Base-by-base conservation (phyloP, 2,329 filamentous ascomycete genomes). In the Talaromyces sp. region DNA sequence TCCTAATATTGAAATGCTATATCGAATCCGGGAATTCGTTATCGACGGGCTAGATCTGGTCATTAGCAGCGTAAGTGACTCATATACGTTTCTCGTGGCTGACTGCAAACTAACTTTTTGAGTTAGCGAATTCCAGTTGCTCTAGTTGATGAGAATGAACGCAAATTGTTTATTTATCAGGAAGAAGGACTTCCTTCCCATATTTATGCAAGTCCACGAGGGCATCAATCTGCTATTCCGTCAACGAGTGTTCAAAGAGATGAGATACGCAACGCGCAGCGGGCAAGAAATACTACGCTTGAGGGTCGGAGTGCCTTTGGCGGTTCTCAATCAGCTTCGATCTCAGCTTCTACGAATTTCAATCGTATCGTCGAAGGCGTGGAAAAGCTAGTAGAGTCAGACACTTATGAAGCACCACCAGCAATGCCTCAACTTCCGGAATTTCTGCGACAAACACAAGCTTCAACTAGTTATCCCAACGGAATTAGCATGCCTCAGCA, bases 1-100 rank as follows among this genome's bases (percentile, higher is more conserved):
- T 58, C 77, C 80, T 0, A 83, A 85, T 57, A 76, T 83, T 35
- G 86, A 89, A 69, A 87, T 86, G 81, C 77, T 87, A n/a, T 82
- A 83, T 66, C 80, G 86, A 40, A 79, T 88, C 56, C 80, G 81
- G 56, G 84, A 86, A 60, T 77, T 89, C 33, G 73, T 88, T 7
- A 78, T 83, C 50, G 84, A 85, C 68, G 86, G 83, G 2, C 73
- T 87, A 37, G 73, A 81, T 55, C 70, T 88, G 28, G 80, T 81
- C n/a, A 74, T 80, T 56, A 77, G 79, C 62, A 72, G 76, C 53
- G 73, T 77, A 64, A 57, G 66, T 61, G 51, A 11, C 11, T 6
- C 11, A 9, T 22, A 2, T 51, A 21, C 22, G 31, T 37, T 25
- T 13, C 21, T 15, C 5, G 9, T 17, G 58, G 35, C 64, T 66